Conservation (phyloP, 129 eudicot genomes). For the sunflower (Helianthus annuus) region HanXRQr2.0-SUNRISE NC_035441.2:143492711-143493210, state of each 20-base stretch:
- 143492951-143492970: constrained; percentile 12
- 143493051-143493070: constrained; percentile 43
- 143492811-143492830: too few species aligned
- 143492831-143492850: too few species aligned
- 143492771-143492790: too few species aligned
- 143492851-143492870: too few species aligned
- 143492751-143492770: too few species aligned
- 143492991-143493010: constrained; percentile 21
- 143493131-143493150: constrained; percentile 49
- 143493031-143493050: constrained; percentile 54
- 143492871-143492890: too few species aligned
- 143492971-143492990: constrained; percentile 11
- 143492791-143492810: too few species aligned
- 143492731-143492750: too few species aligned
- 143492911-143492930: constrained; percentile 13
- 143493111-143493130: constrained; percentile 59
- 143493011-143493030: constrained; percentile 45
- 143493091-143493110: constrained; percentile 50
- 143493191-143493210: constrained; percentile 65
- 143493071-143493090: constrained; percentile 43
- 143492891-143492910: constrained; percentile 3
- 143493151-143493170: constrained; percentile 50
- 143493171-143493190: constrained; percentile 49
- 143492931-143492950: constrained; percentile 14
- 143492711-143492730: too few species aligned